Percentiles rank a stretch among this genome's conserved stretches.
Conservation (phyloP, 1,139 yeast species). For the Suhomyces yuchorum region DNA sequence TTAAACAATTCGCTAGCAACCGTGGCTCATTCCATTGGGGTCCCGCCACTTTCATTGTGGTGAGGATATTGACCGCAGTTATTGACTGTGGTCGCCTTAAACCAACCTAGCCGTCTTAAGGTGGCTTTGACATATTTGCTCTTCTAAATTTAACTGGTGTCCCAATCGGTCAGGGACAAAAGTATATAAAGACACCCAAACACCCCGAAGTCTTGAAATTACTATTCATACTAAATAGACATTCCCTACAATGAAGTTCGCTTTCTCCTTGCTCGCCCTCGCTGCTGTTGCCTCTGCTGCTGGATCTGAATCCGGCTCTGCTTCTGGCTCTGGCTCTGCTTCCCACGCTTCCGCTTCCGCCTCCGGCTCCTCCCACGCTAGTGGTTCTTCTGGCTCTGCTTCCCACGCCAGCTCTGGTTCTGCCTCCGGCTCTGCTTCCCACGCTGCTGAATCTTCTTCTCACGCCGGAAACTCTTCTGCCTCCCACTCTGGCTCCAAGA, state of each 20-base stretch:
- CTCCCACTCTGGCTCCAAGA: conserved; percentile 19
- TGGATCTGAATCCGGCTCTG: conserved; percentile 5
- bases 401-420: conserved; percentile 12
- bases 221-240: not conserved
- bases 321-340: conserved; percentile 4
- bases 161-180: not conserved
- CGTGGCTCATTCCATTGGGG: not conserved
- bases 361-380: conserved; percentile 5
- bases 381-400: conserved; percentile 5
- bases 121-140: conserved; percentile 11
- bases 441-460: conserved; percentile 12
- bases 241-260: conserved; percentile 17
- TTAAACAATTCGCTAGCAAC: not conserved
- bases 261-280: conserved; percentile 17
- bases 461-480: conserved; percentile 16
- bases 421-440: conserved; percentile 14
- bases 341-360: conserved; percentile 7
- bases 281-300: conserved; percentile 12
- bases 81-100: not conserved
- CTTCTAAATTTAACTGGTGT: conserved; percentile 8
- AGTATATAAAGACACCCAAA: conserved; percentile 7
- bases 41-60: not conserved
- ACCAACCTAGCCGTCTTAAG: conserved; percentile 1
- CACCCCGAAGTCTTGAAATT: not conserved
- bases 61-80: not conserved